Conservation (phyloP, 2,329 filamentous ascomycete genomes). For the Sarocladium strictum region DNA sequence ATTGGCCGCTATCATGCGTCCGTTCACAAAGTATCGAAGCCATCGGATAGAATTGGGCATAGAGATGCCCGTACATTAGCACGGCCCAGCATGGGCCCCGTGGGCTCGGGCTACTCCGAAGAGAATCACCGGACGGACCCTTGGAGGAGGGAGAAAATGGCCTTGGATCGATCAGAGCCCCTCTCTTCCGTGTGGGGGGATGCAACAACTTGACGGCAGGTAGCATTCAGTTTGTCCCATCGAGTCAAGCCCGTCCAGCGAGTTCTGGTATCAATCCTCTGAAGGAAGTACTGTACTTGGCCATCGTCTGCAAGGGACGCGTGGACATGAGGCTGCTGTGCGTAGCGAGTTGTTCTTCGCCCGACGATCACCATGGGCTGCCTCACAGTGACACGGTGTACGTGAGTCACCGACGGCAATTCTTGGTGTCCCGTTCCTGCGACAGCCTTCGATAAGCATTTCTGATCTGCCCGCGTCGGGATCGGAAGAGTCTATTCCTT, state of each 20-base stretch:
- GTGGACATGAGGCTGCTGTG: neutral
- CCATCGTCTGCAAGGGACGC: neutral
- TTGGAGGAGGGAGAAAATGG: too few relatives aligned
- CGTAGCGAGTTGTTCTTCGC: neutral
- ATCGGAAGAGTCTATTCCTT: neutral
- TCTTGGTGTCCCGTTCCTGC: neutral
- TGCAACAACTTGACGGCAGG: neutral
- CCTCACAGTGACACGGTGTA: too few relatives aligned
- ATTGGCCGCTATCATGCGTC: too few relatives aligned
- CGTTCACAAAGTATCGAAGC: too few relatives aligned
- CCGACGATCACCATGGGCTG: slow-evolving; percentile 6
- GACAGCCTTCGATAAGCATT: neutral
- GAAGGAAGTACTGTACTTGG: too few relatives aligned
- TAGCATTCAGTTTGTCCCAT: too few relatives aligned
- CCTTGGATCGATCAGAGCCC: too few relatives aligned
- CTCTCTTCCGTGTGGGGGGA: neutral
- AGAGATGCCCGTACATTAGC: neutral
- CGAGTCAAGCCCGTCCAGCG: too few relatives aligned
- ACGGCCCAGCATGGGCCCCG: neutral
- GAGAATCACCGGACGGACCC: neutral
- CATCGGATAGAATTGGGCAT: too few relatives aligned
- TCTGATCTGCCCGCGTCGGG: neutral
- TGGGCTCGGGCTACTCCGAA: neutral
- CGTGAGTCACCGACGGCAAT: neutral
- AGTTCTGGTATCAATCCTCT: too few relatives aligned